Conservation (phyloP, 148 eudicot genomes). For the Nepenthes mirabilis region DNA sequence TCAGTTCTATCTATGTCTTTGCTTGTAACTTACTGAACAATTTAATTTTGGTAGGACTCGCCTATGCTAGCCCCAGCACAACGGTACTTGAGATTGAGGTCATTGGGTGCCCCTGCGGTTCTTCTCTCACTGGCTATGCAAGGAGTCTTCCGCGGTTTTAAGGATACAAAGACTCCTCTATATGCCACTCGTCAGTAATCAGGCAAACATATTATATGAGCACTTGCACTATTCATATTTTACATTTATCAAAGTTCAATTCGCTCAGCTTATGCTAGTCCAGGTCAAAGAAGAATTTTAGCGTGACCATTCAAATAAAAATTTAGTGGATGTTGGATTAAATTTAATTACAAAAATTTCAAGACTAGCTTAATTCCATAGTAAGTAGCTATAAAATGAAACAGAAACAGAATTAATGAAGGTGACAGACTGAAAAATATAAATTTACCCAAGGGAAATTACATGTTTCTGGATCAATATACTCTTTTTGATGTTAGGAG, state of each 20-base stretch:
- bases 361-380: no score
- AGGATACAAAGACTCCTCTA: slow-evolving; percentile 72
- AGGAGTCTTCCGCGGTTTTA: slow-evolving; percentile 77
- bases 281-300: neutral
- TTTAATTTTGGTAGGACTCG: slow-evolving; percentile 32
- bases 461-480: no score
- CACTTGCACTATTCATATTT: no score
- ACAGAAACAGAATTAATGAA: no score
- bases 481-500: no score
- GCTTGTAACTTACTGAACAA: neutral
- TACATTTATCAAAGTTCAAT: no score
- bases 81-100: slow-evolving; percentile 52
- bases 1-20: neutral
- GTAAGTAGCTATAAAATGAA: no score
- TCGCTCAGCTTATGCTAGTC: neutral
- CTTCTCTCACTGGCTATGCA: slow-evolving; percentile 88
- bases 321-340: no score
- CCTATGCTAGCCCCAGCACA: slow-evolving; percentile 56
- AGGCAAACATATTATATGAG: neutral
- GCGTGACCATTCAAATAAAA: no score
- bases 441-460: no score
- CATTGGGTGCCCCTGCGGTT: slow-evolving; percentile 82
- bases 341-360: no score
- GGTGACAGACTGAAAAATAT: no score
- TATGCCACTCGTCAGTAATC: slow-evolving; percentile 59